phyloP scores from a whole-genome alignment of 1,139 yeast genomes.

The Taphrina deformans region DNA sequence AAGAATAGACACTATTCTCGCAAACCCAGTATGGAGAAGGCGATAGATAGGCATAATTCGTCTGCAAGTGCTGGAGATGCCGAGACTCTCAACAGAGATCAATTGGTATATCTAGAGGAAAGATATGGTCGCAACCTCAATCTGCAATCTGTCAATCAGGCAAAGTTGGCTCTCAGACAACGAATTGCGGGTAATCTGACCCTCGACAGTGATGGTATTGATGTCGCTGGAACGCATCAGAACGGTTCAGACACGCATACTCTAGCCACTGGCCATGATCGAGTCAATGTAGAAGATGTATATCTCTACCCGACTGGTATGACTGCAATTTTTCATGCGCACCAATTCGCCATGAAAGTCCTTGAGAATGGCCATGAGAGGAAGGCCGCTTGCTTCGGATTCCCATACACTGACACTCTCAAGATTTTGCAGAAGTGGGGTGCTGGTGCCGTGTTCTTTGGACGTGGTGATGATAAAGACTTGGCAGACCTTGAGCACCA shows the following conservation, averaged over 20 bases:
- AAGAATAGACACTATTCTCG: constrained; percentile 32
- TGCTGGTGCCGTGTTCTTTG: constrained; percentile 75
- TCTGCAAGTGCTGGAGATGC: constrained; percentile 39
- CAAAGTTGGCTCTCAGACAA: constrained; percentile 69
- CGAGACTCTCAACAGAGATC: constrained; percentile 52
- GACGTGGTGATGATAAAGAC: constrained; percentile 75
- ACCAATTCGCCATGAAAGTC: constrained; percentile 58
- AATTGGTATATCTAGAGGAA: constrained; percentile 74
- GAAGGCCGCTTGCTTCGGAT: constrained; percentile 85
- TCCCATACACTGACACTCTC: constrained; percentile 90
- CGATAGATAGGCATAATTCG: constrained; percentile 36
- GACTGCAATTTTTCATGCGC: constrained; percentile 87
- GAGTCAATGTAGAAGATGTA: constrained; percentile 61
- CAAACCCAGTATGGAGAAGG: constrained; percentile 13
- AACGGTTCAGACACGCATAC: neutral
- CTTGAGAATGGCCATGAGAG: constrained; percentile 39
- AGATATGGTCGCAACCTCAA: constrained; percentile 88
- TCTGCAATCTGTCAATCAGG: constrained; percentile 69
- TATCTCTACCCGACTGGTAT: constrained; percentile 86
- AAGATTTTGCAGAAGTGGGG: constrained; percentile 87
- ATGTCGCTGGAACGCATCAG: constrained; percentile 37
- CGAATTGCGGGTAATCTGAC: constrained; percentile 72
- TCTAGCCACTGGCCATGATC: constrained; percentile 43
- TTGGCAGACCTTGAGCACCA: constrained; percentile 63
- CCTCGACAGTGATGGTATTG: constrained; percentile 43